Evolutionary conservation across 2,329 filamentous ascomycete species (phyloP).

Genomic region (Alternaria infectoria): DNA sequence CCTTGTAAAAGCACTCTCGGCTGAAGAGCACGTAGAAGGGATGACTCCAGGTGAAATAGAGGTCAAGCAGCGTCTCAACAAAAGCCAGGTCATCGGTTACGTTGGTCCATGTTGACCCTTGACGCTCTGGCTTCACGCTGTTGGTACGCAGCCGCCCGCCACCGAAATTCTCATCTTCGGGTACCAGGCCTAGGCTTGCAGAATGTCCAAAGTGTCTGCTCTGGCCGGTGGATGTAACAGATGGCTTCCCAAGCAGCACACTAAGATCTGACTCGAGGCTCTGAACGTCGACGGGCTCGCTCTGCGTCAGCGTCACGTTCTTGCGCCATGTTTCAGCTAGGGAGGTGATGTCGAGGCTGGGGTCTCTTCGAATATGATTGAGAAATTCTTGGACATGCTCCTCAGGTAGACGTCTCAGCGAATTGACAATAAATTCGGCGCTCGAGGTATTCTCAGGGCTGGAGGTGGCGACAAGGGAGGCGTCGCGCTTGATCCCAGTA

Average conservation of each 20-base stretch:
- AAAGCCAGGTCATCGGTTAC: constrained; percentile 65
- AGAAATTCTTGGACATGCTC: constrained; percentile 52
- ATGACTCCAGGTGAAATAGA: constrained; percentile 77
- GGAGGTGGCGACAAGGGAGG: constrained; percentile 19
- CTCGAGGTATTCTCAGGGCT: constrained; percentile 19
- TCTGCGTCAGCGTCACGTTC: constrained; percentile 45
- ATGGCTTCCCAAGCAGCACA: constrained; percentile 46
- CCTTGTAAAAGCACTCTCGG: constrained; percentile 72
- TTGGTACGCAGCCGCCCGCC: constrained; percentile 19
- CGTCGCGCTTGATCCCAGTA: constrained; percentile 40
- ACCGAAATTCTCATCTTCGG: constrained; percentile 43
- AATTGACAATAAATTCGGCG: constrained; percentile 51
- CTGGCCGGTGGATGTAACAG: constrained; percentile 41
- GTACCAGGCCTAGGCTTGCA: constrained; percentile 45
- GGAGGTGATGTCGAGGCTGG: constrained; percentile 47
- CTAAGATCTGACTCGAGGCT: constrained; percentile 47
- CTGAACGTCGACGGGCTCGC: constrained; percentile 26
- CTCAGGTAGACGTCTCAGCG: constrained; percentile 54
- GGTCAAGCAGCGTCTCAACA: constrained; percentile 67
- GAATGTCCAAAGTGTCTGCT: constrained; percentile 48
- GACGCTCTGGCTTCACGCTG: constrained; percentile 19
- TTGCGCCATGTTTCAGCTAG: constrained; percentile 51
- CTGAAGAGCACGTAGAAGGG: constrained; percentile 76
- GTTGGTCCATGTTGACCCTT: constrained; percentile 61
- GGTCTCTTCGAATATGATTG: constrained; percentile 51